These are phyloP conservation scores for Houttuynia cordata DNA, from an alignment of 164 flowering plant genomes.

Conservation along the genomic window DNA sequence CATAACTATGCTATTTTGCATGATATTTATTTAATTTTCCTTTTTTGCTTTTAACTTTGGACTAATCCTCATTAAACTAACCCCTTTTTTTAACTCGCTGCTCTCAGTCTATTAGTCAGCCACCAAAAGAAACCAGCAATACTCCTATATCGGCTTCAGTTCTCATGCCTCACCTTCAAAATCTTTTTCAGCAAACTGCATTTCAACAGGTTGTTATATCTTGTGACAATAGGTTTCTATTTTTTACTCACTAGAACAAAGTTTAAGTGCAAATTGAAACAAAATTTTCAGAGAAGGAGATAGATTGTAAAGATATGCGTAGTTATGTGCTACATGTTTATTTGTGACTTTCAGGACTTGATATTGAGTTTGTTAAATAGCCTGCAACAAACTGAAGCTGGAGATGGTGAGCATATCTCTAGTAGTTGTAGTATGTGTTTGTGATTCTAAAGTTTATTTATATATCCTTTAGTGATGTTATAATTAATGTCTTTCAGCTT, in stretches of 20 bases:
- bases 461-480: neutral
- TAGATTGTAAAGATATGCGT: neutral
- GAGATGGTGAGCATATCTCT: constrained; percentile 50
- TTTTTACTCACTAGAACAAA: no score
- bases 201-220: constrained; percentile 55
- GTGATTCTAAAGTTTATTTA: neutral
- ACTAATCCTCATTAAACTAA: neutral
- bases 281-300: neutral
- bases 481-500: constrained; percentile 30
- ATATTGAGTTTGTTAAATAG: constrained; percentile 52
- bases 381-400: constrained; percentile 60
- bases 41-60: no score
- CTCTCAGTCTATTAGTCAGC: constrained; percentile 36
- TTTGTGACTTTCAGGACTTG: constrained; percentile 48
- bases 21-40: no score
- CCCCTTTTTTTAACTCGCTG: neutral
- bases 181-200: constrained; percentile 83
- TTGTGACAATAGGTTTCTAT: neutral
- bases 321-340: neutral
- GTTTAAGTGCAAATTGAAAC: no score
- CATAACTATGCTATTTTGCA: no score
- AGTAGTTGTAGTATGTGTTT: neutral
- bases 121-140: constrained; percentile 40
- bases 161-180: constrained; percentile 86
- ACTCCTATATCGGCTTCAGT: constrained; percentile 35